phyloP scores from a whole-genome alignment of 139 green algal genomes.

The Ulvella scutata region DNA sequence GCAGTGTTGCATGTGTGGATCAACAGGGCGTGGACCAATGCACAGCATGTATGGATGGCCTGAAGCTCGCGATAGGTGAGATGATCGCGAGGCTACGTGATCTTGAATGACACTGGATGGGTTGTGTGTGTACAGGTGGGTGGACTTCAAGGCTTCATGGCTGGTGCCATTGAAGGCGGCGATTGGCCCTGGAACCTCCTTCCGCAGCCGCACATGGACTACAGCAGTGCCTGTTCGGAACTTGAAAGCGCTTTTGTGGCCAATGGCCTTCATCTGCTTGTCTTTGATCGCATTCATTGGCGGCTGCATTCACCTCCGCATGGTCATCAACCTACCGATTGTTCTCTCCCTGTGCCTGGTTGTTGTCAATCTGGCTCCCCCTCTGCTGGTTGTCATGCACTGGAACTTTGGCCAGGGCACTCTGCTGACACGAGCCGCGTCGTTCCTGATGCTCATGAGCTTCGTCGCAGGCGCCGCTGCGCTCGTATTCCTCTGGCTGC shows the following conservation, averaged over 20 bases:
- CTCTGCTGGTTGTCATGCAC: neutral
- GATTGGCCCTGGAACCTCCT: neutral
- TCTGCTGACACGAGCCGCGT: neutral
- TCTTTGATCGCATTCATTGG: neutral
- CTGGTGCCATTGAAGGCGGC: neutral
- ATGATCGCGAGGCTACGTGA: too few relatives aligned
- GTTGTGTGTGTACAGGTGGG: too few relatives aligned
- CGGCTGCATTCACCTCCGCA: neutral
- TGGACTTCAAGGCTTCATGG: neutral
- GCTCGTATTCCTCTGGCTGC: neutral
- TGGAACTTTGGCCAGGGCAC: constrained; percentile 2
- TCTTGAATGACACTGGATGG: too few relatives aligned
- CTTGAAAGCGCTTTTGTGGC: neutral
- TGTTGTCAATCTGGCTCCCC: neutral
- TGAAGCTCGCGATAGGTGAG: too few relatives aligned
- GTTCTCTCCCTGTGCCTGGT: constrained; percentile 1
- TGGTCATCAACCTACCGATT: neutral
- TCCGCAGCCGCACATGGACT: neutral
- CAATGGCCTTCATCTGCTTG: neutral
- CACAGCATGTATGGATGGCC: too few relatives aligned
- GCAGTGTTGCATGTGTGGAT: too few relatives aligned
- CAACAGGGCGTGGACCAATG: too few relatives aligned
- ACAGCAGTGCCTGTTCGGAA: neutral
- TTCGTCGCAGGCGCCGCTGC: neutral
- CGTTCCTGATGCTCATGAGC: neutral